These are phyloP conservation scores for Paraphysoderma sedebokerense DNA, from an alignment of 371 early-diverging fungal species.

Conservation along the genomic window DNA sequence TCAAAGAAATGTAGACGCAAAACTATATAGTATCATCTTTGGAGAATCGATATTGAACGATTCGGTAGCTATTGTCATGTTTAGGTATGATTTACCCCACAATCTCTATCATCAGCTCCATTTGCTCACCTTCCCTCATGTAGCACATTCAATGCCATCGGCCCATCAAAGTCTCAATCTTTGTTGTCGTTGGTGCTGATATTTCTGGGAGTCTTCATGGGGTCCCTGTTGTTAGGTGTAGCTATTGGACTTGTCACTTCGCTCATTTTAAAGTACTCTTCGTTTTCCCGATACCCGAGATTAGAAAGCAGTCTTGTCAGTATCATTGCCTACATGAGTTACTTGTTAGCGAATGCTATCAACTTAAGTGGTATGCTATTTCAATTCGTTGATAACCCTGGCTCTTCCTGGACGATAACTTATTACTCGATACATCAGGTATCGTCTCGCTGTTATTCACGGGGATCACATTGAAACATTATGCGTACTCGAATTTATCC, in stretches of 20 bases:
- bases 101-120: too few relatives aligned
- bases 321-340: slow-evolving; percentile 73
- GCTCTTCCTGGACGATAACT: too few relatives aligned
- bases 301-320: slow-evolving; percentile 70
- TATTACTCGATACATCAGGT: slow-evolving; percentile 17
- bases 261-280: slow-evolving; percentile 42
- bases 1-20: slow-evolving; percentile 78
- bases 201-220: slow-evolving; percentile 28
- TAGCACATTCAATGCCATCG: too few relatives aligned
- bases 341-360: slow-evolving; percentile 57
- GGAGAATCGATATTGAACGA: slow-evolving; percentile 89
- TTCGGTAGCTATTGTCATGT: slow-evolving; percentile 75
- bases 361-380: not conserved
- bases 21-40: slow-evolving; percentile 81
- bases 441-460: slow-evolving; percentile 87
- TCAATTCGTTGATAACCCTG: not conserved
- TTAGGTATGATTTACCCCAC: too few relatives aligned
- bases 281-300: slow-evolving; percentile 39
- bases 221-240: slow-evolving; percentile 68
- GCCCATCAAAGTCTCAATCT: too few relatives aligned
- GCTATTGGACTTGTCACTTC: slow-evolving; percentile 56
- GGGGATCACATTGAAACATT: slow-evolving; percentile 79
- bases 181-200: too few relatives aligned
- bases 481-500: slow-evolving; percentile 78
- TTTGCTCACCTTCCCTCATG: too few relatives aligned